Evolutionary conservation across 352 stramenopile species (phyloP).

Genomic region (Phytophthora aleatoria): DNA sequence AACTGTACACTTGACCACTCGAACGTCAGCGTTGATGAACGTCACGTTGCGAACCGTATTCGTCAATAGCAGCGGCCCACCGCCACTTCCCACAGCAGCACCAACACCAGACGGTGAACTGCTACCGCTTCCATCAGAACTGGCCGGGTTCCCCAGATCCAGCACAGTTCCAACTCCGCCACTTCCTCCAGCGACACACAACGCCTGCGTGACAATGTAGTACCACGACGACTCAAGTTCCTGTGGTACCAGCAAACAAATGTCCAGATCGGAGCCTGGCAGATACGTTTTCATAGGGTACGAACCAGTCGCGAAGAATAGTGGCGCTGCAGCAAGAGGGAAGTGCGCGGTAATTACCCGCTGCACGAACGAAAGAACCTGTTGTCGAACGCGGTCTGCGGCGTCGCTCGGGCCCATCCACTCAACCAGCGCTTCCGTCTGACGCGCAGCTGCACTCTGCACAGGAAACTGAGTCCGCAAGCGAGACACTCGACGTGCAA

Average conservation of each 20-base stretch:
- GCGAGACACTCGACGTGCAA: constrained; percentile 23
- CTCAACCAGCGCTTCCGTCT: constrained; percentile 57
- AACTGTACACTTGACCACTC: constrained; percentile 91
- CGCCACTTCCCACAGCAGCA: constrained; percentile 11
- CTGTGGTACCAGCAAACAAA: constrained; percentile 82
- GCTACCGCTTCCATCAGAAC: constrained; percentile 23
- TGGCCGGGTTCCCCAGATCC: constrained; percentile 23
- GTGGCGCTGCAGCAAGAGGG: constrained; percentile 41
- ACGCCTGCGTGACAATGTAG: constrained; percentile 81
- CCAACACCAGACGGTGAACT: constrained; percentile 23
- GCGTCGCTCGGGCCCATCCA: constrained; percentile 70
- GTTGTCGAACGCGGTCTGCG: constrained; percentile 65
- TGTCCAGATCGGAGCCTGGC: constrained; percentile 84
- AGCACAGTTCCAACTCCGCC: constrained; percentile 37
- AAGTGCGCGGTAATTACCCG: constrained; percentile 63
- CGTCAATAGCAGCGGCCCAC: constrained; percentile 32
- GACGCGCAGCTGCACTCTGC: constrained; percentile 29
- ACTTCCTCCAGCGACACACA: constrained; percentile 68
- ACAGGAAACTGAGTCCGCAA: constrained; percentile 49
- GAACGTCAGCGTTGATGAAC: constrained; percentile 89
- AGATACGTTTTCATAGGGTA: constrained; percentile 93
- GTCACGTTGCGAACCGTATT: constrained; percentile 89
- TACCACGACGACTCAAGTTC: constrained; percentile 88
- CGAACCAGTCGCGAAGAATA: constrained; percentile 80
- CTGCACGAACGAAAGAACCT: constrained; percentile 73